A percentile compares a stretch with the other conserved stretches of the same genome.
These are phyloP conservation scores for Leccinum aurantiacum DNA, from an alignment of 768 basidiomycete species.

Conservation along the genomic window DNA sequence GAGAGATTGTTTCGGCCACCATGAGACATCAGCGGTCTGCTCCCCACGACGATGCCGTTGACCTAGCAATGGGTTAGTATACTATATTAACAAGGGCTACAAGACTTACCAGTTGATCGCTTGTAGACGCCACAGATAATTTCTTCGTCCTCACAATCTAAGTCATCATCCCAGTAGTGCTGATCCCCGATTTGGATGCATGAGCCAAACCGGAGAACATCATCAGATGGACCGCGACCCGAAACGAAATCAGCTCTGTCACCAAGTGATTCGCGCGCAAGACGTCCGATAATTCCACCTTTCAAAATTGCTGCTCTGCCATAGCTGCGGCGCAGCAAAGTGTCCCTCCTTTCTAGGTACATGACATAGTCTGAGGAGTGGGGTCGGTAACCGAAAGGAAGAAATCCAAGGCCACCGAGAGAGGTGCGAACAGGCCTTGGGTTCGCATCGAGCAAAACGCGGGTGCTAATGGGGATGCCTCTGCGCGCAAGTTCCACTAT, in stretches of 20 bases:
- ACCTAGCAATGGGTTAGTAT: not conserved
- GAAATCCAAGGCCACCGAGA: not conserved
- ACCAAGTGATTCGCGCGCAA: not conserved
- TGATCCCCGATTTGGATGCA: not conserved
- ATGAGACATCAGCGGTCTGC: constrained; percentile 1
- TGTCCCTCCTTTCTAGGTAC: not conserved
- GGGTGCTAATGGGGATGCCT: not conserved
- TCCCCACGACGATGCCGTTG: not conserved
- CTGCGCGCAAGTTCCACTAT: not conserved
- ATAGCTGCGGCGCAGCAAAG: not conserved
- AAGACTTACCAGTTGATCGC: not conserved
- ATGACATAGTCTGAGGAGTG: not conserved
- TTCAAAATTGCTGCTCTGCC: not conserved
- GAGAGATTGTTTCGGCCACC: constrained; percentile 7
- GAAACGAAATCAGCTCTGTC: not conserved
- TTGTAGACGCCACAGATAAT: constrained; percentile 5
- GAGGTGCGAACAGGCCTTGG: not conserved
- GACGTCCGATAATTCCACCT: not conserved
- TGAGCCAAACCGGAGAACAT: not conserved
- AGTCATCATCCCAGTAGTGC: not conserved
- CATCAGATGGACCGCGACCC: not conserved
- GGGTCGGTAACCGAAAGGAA: not conserved
- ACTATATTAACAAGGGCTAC: not conserved
- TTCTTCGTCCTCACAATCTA: not conserved
- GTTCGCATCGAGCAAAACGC: not conserved